phyloP scores from a whole-genome alignment of 495 filamentous ascomycete species.

The Penicillium cataractarum region DNA sequence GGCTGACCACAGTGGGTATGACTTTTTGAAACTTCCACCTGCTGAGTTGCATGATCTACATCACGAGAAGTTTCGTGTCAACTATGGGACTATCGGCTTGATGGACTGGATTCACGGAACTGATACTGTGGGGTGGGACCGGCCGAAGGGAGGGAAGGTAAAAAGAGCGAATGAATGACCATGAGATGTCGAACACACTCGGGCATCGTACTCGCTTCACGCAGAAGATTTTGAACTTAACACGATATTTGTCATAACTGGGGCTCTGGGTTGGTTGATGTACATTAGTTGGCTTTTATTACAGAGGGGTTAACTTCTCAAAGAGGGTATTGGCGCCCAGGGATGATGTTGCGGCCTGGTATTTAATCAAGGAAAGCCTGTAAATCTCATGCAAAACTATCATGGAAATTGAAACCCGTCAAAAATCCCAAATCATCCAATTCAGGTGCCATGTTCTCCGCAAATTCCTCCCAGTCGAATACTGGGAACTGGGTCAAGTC shows the following conservation, averaged over 20 bases:
- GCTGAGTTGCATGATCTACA: constrained; percentile 50
- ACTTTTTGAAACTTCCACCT: constrained; percentile 31
- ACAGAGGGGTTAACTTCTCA: too few species aligned
- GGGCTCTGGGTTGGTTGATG: neutral
- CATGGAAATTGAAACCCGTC: constrained; percentile 1
- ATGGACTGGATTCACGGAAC: constrained; percentile 19
- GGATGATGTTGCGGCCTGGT: too few species aligned
- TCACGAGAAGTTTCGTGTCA: constrained; percentile 14
- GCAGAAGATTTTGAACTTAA: neutral
- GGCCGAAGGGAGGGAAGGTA: neutral
- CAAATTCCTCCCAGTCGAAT: constrained; percentile 3
- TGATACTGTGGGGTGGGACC: constrained; percentile 1
- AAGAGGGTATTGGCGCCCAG: too few species aligned
- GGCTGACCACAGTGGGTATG: constrained; percentile 50
- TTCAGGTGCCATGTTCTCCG: neutral
- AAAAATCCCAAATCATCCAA: neutral
- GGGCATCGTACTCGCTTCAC: neutral
- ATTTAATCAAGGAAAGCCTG: too few species aligned
- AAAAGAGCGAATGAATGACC: neutral
- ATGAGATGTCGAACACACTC: neutral
- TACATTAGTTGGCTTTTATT: too few species aligned
- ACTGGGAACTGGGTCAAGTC: neutral
- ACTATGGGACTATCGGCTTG: constrained; percentile 16
- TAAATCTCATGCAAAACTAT: too few species aligned
- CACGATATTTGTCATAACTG: neutral